Percentiles rank a stretch among this genome's conserved stretches.
Evolutionary conservation across 116 monocot genomes (phyloP).

Genomic region (Iris pallida): DNA sequence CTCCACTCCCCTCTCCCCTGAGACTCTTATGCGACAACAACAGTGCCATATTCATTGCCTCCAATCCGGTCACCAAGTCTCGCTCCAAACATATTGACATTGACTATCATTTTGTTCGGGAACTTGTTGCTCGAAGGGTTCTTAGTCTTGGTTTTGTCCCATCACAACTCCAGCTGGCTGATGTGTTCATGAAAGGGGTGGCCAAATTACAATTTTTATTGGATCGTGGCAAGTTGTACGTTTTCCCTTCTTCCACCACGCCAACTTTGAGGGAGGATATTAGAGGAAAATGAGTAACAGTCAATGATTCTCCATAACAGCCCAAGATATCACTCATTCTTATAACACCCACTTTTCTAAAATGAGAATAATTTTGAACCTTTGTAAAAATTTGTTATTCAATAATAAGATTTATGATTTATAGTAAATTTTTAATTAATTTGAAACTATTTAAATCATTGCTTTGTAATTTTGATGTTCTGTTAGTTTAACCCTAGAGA

Average conservation of each 20-base stretch:
- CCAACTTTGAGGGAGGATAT: too few relatives aligned
- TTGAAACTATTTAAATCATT: too few relatives aligned
- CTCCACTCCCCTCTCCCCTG: neutral
- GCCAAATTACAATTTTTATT: neutral
- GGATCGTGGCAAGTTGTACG: neutral
- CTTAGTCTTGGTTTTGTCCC: neutral
- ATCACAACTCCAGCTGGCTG: neutral
- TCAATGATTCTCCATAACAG: too few relatives aligned
- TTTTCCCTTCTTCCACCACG: neutral
- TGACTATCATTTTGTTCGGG: conserved; percentile 13
- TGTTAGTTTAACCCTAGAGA: too few relatives aligned
- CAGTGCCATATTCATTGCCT: neutral
- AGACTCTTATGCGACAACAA: conserved; percentile 13
- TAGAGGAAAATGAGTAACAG: too few relatives aligned
- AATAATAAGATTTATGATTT: too few relatives aligned
- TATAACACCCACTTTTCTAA: too few relatives aligned
- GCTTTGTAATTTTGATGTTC: too few relatives aligned
- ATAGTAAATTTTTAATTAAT: too few relatives aligned
- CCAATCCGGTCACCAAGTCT: conserved; percentile 6
- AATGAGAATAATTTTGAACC: too few relatives aligned
- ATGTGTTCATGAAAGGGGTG: conserved; percentile 2
- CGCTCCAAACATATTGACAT: neutral
- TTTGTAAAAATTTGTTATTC: too few relatives aligned
- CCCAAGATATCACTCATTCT: too few relatives aligned
- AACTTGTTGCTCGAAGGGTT: neutral